These are phyloP conservation scores for Hemerocallis citrina DNA, from an alignment of 106 monocot genomes.

Conservation along the genomic window DNA sequence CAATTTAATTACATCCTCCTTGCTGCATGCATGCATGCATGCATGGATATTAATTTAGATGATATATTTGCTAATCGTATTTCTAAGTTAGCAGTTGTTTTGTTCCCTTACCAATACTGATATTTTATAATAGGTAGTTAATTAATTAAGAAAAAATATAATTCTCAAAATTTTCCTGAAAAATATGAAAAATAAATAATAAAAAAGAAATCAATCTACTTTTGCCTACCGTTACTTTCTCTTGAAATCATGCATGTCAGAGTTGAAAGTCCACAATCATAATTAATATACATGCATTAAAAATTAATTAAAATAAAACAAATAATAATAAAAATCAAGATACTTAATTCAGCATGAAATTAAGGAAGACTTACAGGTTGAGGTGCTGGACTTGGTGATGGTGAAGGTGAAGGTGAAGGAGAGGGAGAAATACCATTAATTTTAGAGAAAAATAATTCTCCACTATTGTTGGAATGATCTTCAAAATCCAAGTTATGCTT, in stretches of 20 bases:
- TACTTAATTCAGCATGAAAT: background rate
- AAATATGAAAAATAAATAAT: background rate
- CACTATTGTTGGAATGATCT: background rate
- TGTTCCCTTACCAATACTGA: background rate
- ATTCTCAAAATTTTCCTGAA: too few species aligned
- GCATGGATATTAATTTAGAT: background rate
- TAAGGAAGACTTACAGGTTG: constrained; percentile 11
- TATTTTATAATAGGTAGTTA: too few species aligned
- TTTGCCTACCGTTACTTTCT: background rate
- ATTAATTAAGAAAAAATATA: too few species aligned
- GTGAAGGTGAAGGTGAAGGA: background rate
- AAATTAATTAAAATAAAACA: too few species aligned
- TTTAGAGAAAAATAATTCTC: background rate
- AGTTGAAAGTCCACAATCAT: background rate
- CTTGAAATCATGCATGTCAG: background rate
- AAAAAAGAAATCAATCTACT: background rate
- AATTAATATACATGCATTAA: background rate
- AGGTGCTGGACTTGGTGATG: background rate
- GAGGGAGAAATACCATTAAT: background rate
- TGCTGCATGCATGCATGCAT: too few species aligned
- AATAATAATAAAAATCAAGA: background rate
- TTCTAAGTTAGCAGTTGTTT: background rate
- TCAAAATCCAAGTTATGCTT: background rate
- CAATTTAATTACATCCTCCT: too few species aligned
- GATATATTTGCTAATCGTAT: too few species aligned